Base-by-base conservation (phyloP, 2,329 filamentous ascomycete species). In the Cladobotryum protrusum region DNA sequence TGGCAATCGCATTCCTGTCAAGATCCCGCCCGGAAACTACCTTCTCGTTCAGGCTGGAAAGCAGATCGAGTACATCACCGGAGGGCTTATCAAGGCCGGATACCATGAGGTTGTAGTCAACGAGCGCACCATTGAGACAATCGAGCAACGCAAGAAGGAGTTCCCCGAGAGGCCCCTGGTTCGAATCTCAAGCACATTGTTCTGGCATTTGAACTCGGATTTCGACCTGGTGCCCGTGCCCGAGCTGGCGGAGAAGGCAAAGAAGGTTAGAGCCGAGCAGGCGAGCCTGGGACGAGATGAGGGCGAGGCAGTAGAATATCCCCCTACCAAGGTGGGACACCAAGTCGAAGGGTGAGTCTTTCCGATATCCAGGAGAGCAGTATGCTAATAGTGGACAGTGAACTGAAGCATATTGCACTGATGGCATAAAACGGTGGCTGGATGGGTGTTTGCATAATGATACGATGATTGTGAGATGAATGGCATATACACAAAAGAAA, bases 91-190 rank as follows among this genome's bases (percentile, higher is more conserved):
- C 63, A 82, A 81, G 62, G 79, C 79, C 1, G 79, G 79, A 4
- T 83, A 71, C 66, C 79, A 83, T 65, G 79, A 83, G 68, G 79
- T 83, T 0, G 75, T 80, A 2, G 76, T 82, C 52, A 82, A 76
- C 61, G 70, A 76, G 7, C 63, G 67, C 55, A 83, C 79, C 0
- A 52, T 78, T 2, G 67, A 67, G 12, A 71, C 72, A 2, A 71
- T 82, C 3, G 69, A 69, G 53, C 60, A 60, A 45, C 71, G 79
- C 36, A 66, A 62, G 48, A 47, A 36, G 0, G 65, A 73, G 39
- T 57, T 65, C 11, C 75, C 77, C 0, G 72, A 75, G 15, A 64
- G 78, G 1, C 79, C 79, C 12, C 68, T 77, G 2, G 61, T 82
- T 14, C 70, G 79, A 44, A 82, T 83, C 61, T 80, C 77, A 34